These are phyloP conservation scores for Metarhizium album DNA, from an alignment of 2,329 filamentous ascomycete genomes.

Conservation along the genomic window DNA sequence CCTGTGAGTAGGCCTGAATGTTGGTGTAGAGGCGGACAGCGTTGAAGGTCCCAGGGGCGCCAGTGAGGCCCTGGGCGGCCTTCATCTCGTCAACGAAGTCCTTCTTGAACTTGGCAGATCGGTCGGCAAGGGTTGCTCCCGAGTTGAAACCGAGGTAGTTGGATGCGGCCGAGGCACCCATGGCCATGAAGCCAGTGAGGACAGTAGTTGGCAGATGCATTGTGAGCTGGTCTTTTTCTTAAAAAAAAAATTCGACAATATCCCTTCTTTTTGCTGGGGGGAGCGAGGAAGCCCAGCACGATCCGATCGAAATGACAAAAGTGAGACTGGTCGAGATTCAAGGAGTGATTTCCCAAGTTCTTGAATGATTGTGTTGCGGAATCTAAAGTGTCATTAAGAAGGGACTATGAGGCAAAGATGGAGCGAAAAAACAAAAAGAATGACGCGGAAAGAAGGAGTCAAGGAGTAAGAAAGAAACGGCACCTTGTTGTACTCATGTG, in stretches of 20 bases:
- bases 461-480: background rate
- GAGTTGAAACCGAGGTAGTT: conserved; percentile 47
- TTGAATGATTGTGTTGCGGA: background rate
- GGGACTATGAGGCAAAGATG: background rate
- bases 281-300: too few species aligned
- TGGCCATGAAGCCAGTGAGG: conserved; percentile 28
- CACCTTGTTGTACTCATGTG: background rate
- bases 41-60: conserved; percentile 42
- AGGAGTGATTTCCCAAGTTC: background rate
- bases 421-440: background rate
- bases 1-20: conserved; percentile 53
- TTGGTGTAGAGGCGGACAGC: conserved; percentile 57
- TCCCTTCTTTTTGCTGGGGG: too few species aligned
- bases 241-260: too few species aligned
- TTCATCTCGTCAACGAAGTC: conserved; percentile 38
- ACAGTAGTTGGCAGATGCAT: conserved; percentile 32
- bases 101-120: conserved; percentile 40
- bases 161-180: conserved; percentile 27
- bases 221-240: background rate
- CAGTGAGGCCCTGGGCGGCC: conserved; percentile 23
- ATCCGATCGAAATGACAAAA: background rate
- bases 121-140: conserved; percentile 33
- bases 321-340: background rate
- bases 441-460: background rate
- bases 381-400: background rate